Evolutionary conservation across 2,329 filamentous ascomycete genomes (phyloP), one percentile per base, ranked within the genome.

Genomic region (Exophiala phaeomuriformis): DNA sequence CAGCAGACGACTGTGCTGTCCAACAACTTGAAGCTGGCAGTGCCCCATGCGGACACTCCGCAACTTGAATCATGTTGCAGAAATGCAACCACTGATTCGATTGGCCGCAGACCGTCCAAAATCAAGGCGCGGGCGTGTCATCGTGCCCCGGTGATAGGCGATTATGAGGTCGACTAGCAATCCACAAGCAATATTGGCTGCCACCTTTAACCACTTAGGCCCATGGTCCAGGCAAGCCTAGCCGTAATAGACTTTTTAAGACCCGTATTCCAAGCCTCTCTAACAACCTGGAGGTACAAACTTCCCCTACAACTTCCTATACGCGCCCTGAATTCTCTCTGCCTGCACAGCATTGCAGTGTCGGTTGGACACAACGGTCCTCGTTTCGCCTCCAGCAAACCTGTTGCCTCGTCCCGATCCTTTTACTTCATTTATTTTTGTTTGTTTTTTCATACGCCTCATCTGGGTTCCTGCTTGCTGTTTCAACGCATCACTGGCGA

Each of bases 131-230:
- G 55, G 41, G 8, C 28, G 63, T 53, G 70, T 66, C 36, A 66
- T 65, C 30, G 65, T 56, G 2, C 62, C 63, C 30, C 68, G 69
- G 8, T 65, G 61, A 50, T 69, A 72, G 48, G 73, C 71, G 28
- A 74, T 56, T 5, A 73, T 68, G 5, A 73, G 55, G 59, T 73
- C 70, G 5, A 72, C 69, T 0, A 69, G 68, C 19, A 19, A 19
- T 19, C 19, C 19, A 19, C 19, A 19, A 19, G 19, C 19, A 19
- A 19, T 19, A 19, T 19, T 19, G 19, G 19, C 19, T 19, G 19
- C 19, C 19, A 19, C 19, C 19, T 19, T 19, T 19, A 19, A 19
- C 19, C 19, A 19, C 19, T 19, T 19, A 19, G 19, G 19, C 19
- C 19, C 19, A 19, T 19, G 19, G 19, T 19, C 19, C 19, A 19